phyloP scores from a whole-genome alignment of 2,329 filamentous ascomycete genomes.

The Capronia coronata region DNA sequence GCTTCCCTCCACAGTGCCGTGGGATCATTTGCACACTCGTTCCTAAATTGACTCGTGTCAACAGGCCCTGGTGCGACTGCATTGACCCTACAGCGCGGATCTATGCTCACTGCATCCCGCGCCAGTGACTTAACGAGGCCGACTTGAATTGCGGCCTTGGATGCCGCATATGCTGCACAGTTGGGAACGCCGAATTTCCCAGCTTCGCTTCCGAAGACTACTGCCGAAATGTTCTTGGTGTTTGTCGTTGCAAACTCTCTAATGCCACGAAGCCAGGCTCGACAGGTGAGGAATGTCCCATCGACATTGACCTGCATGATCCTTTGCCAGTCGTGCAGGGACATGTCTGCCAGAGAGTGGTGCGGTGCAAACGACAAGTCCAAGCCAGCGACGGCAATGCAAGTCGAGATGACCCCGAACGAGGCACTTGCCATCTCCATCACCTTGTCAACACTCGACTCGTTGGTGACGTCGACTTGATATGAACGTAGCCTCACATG shows the following conservation, averaged over 20 bases:
- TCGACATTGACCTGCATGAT: constrained; percentile 42
- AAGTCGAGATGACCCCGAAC: constrained; percentile 36
- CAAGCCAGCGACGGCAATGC: constrained; percentile 40
- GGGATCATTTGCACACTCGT: constrained; percentile 38
- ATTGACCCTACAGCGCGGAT: constrained; percentile 39
- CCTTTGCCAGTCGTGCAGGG: constrained; percentile 35
- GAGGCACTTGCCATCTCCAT: constrained; percentile 33
- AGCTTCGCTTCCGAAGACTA: constrained; percentile 44
- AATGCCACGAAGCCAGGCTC: constrained; percentile 40
- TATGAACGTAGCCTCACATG: constrained; percentile 24
- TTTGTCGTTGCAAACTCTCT: constrained; percentile 18
- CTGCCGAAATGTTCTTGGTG: constrained; percentile 36
- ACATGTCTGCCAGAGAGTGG: constrained; percentile 37
- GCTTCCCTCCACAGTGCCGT: constrained; percentile 39
- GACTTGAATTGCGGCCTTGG: constrained; percentile 43
- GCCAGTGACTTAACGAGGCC: constrained; percentile 40
- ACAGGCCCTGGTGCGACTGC: constrained; percentile 45
- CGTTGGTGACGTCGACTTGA: constrained; percentile 35
- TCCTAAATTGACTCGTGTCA: constrained; percentile 39
- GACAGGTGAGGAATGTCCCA: constrained; percentile 41
- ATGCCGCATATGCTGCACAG: constrained; percentile 42
- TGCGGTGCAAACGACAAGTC: constrained; percentile 40
- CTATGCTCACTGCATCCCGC: constrained; percentile 38
- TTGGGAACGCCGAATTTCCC: constrained; percentile 41
- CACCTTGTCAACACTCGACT: constrained; percentile 32